phyloP scores from a whole-genome alignment of 257 asterid species.

The Dorcoceras hygrometricum region DNA sequence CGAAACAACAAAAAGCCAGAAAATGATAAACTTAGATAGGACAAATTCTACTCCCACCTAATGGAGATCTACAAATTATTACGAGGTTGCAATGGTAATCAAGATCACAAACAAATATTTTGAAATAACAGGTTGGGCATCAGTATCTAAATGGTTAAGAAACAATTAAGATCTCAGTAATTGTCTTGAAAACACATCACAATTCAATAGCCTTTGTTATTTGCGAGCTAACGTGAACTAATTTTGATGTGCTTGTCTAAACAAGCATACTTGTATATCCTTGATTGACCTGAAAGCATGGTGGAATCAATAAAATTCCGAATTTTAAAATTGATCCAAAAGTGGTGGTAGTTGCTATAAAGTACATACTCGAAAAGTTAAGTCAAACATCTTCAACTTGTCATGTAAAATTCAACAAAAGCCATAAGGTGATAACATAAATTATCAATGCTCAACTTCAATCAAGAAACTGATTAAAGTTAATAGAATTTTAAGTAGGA shows the following conservation, averaged over 20 bases:
- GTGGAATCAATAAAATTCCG: background rate
- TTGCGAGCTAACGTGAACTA: background rate
- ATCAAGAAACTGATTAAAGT: background rate
- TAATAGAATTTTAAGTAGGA: background rate
- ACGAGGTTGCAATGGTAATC: background rate
- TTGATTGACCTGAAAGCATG: background rate
- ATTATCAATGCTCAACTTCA: background rate
- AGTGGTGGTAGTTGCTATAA: background rate
- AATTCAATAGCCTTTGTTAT: background rate
- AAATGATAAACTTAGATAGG: background rate
- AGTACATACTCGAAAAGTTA: background rate
- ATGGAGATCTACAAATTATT: background rate
- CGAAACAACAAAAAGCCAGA: background rate
- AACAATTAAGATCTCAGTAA: background rate
- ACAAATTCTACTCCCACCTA: background rate
- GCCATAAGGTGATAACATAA: background rate
- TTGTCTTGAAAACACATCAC: background rate
- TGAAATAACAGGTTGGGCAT: background rate
- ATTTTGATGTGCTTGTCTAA: no score
- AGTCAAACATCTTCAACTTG: background rate
- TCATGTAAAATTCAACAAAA: background rate
- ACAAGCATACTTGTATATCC: background rate
- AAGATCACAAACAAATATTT: no score
- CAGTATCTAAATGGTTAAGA: background rate
- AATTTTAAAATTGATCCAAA: background rate